Conservation (phyloP, 495 filamentous ascomycete genomes). For the Chaetomium cochliodes region DNA sequence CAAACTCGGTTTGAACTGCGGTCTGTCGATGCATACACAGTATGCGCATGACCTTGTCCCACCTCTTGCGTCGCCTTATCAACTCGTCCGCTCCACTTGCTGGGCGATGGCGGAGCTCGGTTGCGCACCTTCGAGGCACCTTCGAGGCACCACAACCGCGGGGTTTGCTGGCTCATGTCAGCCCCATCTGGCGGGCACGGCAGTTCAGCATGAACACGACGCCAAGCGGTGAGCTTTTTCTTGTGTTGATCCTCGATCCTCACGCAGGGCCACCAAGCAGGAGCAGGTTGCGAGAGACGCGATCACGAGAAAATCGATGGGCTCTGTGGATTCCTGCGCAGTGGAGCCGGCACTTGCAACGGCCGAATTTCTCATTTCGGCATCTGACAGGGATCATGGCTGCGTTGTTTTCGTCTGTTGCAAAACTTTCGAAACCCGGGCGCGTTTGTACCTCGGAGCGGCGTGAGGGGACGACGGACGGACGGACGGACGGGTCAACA, state of each 20-base stretch:
- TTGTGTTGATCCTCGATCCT: neutral
- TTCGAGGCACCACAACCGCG: slow-evolving; percentile 2
- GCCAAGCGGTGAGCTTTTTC: neutral
- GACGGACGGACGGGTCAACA: neutral
- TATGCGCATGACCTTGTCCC: neutral
- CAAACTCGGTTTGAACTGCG: neutral
- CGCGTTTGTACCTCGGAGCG: neutral
- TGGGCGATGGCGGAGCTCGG: slow-evolving; percentile 5
- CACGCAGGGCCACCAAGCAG: neutral
- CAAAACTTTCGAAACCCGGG: neutral
- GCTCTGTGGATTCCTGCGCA: neutral
- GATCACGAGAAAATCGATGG: neutral
- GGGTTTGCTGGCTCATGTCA: slow-evolving; percentile 15
- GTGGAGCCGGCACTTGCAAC: slow-evolving; percentile 15
- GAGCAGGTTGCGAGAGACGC: neutral
- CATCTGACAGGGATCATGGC: slow-evolving; percentile 7
- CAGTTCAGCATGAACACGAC: slow-evolving; percentile 2
- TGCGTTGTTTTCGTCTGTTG: slow-evolving; percentile 3
- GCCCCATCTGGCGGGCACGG: slow-evolving; percentile 4
- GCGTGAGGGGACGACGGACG: neutral
- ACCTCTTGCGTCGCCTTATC: neutral
- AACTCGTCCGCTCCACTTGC: slow-evolving; percentile 12
- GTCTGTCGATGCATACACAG: neutral
- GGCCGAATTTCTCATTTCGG: slow-evolving; percentile 1
- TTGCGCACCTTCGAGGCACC: neutral